Evolutionary conservation across 2,329 filamentous ascomycete genomes (phyloP).

Genomic region (Aspergillus sp.): DNA sequence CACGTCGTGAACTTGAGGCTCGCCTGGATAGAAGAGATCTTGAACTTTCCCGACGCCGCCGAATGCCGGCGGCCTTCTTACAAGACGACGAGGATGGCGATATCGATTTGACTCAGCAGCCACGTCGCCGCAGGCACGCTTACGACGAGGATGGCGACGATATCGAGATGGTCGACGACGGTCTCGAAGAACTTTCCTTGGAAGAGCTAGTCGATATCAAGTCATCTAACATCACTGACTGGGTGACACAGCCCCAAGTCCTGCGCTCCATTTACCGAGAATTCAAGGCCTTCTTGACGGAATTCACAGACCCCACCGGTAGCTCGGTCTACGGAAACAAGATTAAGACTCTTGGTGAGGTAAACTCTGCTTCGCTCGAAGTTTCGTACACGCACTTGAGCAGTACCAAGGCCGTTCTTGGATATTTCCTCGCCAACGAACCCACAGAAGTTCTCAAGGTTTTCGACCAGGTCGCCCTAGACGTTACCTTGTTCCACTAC

Average conservation of each 20-base stretch:
- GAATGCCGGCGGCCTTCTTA: constrained; percentile 63
- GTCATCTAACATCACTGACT: constrained; percentile 87
- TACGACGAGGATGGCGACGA: constrained; percentile 96
- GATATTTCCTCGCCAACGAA: constrained; percentile 94
- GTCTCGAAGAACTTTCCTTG: constrained; percentile 91
- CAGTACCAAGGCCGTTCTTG: constrained; percentile 86
- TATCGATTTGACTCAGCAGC: constrained; percentile 81
- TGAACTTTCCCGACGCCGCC: constrained; percentile 57
- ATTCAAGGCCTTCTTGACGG: constrained; percentile 95
- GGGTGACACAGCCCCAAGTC: constrained; percentile 87
- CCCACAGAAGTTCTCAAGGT: constrained; percentile 94
- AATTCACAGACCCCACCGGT: constrained; percentile 87
- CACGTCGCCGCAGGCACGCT: constrained; percentile 77
- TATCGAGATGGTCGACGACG: constrained; percentile 81
- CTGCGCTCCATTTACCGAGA: constrained; percentile 92
- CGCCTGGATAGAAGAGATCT: constrained; percentile 62
- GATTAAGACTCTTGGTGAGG: constrained; percentile 91
- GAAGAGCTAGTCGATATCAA: constrained; percentile 93
- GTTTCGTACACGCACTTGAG: constrained; percentile 93
- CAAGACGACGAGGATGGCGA: constrained; percentile 78
- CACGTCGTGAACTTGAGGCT: constrained; percentile 61
- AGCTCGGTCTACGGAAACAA: constrained; percentile 92
- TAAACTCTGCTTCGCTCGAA: constrained; percentile 94
- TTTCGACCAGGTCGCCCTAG: constrained; percentile 95
- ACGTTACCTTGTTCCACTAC: constrained; percentile 92